These are phyloP conservation scores for Globisporangium abappressorium DNA, from an alignment of 352 stramenopile species.

Conservation along the genomic window DNA sequence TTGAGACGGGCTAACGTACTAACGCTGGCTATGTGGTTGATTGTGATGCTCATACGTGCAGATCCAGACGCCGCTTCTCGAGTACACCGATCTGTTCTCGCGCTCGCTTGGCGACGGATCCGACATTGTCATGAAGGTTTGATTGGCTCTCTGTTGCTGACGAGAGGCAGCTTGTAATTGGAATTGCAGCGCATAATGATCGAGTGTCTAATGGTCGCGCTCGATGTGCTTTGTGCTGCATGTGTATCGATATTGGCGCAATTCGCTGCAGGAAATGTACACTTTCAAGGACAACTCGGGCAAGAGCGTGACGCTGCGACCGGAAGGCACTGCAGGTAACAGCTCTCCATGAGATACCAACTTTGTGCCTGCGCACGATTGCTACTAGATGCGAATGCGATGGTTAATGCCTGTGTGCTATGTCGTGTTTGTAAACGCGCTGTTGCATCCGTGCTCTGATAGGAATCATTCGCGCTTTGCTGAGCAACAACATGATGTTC, in stretches of 20 bases:
- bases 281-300: constrained; percentile 86
- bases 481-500: constrained; percentile 76
- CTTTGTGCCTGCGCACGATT: neutral
- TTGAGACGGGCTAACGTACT: neutral
- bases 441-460: neutral
- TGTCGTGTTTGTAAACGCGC: neutral
- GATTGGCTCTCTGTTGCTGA: neutral
- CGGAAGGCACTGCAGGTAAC: constrained; percentile 75
- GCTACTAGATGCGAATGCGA: neutral
- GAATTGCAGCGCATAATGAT: too few species aligned
- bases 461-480: constrained; percentile 74
- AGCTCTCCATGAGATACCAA: neutral
- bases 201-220: too few species aligned
- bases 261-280: constrained; percentile 78
- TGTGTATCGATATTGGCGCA: neutral
- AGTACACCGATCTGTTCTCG: constrained; percentile 85
- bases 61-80: constrained; percentile 83
- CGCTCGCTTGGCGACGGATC: constrained; percentile 80
- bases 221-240: neutral
- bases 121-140: constrained; percentile 87
- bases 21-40: neutral
- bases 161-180: neutral
- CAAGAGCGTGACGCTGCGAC: constrained; percentile 82
- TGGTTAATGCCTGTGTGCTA: neutral
- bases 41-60: constrained; percentile 17